These are phyloP conservation scores for Hypoxylon sp. DNA, from an alignment of 2,329 filamentous ascomycete genomes.

Conservation along the genomic window DNA sequence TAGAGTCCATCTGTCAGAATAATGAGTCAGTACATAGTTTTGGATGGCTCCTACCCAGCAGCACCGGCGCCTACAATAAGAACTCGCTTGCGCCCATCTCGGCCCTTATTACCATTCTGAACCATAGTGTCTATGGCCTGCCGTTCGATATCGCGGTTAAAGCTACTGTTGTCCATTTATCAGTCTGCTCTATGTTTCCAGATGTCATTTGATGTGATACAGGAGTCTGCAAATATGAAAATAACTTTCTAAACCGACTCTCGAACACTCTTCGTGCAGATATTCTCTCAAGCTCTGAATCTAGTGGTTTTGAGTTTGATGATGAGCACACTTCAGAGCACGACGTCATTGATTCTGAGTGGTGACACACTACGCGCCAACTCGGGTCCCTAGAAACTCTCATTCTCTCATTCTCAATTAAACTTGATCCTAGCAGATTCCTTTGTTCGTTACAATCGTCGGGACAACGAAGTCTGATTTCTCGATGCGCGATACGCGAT, in stretches of 20 bases:
- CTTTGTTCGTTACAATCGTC: slow-evolving; percentile 9
- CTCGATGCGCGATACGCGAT: not conserved
- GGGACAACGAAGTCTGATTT: not conserved
- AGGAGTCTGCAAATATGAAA: not conserved
- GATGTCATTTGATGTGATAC: not conserved
- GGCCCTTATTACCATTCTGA: slow-evolving; percentile 37
- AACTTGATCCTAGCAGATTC: not conserved
- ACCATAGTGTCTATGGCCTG: slow-evolving; percentile 45
- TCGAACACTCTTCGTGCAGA: not conserved
- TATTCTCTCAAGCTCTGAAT: not conserved
- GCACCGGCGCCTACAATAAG: slow-evolving; percentile 61
- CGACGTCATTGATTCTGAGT: slow-evolving; percentile 35
- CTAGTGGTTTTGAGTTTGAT: slow-evolving; percentile 12
- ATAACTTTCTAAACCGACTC: not conserved
- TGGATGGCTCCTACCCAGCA: slow-evolving; percentile 53
- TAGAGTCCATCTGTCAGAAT: slow-evolving; percentile 20
- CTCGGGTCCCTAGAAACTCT: not conserved
- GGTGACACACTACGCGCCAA: slow-evolving; percentile 6
- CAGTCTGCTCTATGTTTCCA: not conserved
- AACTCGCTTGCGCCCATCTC: slow-evolving; percentile 54
- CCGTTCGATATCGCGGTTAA: slow-evolving; percentile 45
- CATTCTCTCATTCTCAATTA: not conserved
- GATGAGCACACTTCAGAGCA: slow-evolving; percentile 21
- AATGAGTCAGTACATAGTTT: not conserved
- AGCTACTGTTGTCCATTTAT: slow-evolving; percentile 33